Evolutionary conservation across 805 yeast genomes (phyloP).

Genomic region (Saturnispora mendoncae): DNA sequence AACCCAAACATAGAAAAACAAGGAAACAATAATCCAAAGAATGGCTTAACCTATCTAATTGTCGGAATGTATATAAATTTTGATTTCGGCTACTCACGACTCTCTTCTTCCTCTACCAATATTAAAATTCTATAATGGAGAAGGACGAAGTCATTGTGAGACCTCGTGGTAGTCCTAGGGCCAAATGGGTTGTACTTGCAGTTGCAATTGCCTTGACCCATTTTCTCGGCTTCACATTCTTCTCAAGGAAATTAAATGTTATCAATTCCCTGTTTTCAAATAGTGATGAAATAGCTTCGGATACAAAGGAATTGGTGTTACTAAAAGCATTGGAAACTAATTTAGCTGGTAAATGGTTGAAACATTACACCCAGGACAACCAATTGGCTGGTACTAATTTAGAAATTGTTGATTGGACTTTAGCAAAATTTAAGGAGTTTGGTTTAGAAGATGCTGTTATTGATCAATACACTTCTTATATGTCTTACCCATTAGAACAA

Average conservation of each 20-base stretch:
- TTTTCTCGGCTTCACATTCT: not conserved
- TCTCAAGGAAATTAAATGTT: not conserved
- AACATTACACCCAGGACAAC: slow-evolving; percentile 41
- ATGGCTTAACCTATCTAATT: too few relatives aligned
- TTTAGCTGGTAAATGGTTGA: slow-evolving; percentile 45
- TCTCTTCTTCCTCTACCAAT: too few relatives aligned
- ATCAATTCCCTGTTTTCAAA: not conserved
- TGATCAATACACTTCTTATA: slow-evolving; percentile 52
- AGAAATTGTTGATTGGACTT: slow-evolving; percentile 50
- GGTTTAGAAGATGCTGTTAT: slow-evolving; percentile 43
- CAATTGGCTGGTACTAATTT: slow-evolving; percentile 52
- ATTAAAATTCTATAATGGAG: too few relatives aligned
- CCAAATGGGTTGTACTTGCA: not conserved
- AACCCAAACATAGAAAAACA: too few relatives aligned
- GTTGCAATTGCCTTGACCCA: not conserved
- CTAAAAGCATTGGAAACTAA: slow-evolving; percentile 27
- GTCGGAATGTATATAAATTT: too few relatives aligned
- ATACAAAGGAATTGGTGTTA: slow-evolving; percentile 9
- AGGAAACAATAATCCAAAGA: too few relatives aligned
- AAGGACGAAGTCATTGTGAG: too few relatives aligned
- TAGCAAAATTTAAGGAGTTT: slow-evolving; percentile 45
- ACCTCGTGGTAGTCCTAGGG: too few relatives aligned
- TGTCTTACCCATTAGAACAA: slow-evolving; percentile 55
- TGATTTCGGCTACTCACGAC: too few relatives aligned
- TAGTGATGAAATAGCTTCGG: not conserved